Evolutionary conservation across 495 filamentous ascomycete species (phyloP).

Genomic region (Penicillium cataractarum): DNA sequence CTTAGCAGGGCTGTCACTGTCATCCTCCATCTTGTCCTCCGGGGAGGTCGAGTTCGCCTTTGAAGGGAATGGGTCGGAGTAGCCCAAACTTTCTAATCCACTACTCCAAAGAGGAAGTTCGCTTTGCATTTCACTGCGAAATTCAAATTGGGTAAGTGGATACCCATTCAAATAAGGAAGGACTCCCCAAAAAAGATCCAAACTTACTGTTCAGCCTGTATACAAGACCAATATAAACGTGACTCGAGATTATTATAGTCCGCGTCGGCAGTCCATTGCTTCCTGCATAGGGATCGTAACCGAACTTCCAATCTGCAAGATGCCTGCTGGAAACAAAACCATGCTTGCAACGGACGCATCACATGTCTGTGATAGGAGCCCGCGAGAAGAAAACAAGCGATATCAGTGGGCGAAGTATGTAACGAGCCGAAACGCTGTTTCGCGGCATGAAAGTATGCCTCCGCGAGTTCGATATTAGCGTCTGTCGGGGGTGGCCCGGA

Average conservation of each 20-base stretch:
- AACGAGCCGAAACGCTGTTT: constrained; percentile 32
- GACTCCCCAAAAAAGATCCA: too few relatives aligned
- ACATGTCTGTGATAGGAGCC: constrained; percentile 30
- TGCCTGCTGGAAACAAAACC: constrained; percentile 36
- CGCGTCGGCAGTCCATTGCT: constrained; percentile 29
- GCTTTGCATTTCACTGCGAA: constrained; percentile 29
- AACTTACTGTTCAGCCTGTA: constrained; percentile 33
- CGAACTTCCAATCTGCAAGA: constrained; percentile 35
- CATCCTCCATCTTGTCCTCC: constrained; percentile 22
- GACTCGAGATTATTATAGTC: constrained; percentile 34
- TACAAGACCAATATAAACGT: constrained; percentile 35
- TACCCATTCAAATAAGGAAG: background rate
- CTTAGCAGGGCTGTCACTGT: constrained; percentile 1
- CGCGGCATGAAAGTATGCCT: constrained; percentile 34
- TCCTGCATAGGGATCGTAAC: constrained; percentile 27
- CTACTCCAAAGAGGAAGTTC: constrained; percentile 35
- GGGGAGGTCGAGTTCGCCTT: constrained; percentile 16
- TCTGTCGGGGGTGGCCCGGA: constrained; percentile 25
- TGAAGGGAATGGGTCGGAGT: constrained; percentile 27
- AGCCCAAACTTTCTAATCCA: constrained; percentile 28
- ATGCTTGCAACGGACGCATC: constrained; percentile 31
- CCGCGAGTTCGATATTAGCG: constrained; percentile 26
- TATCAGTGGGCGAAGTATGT: constrained; percentile 30
- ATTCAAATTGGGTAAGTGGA: constrained; percentile 1
- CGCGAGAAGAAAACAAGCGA: constrained; percentile 34